Percentiles rank a stretch among this genome's conserved stretches.
Conservation (phyloP, 306 rosid genomes). For the Phaseolus lunatus region DNA sequence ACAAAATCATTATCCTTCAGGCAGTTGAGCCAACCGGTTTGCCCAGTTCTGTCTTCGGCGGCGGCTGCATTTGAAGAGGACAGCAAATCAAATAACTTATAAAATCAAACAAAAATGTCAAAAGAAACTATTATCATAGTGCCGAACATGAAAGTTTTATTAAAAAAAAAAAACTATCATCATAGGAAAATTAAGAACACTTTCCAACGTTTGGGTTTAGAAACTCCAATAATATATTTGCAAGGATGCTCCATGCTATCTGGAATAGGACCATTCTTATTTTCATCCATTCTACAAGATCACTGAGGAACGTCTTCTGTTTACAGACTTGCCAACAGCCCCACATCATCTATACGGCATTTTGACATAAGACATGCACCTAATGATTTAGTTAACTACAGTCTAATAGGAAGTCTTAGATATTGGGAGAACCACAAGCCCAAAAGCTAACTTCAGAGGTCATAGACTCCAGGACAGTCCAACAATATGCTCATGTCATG, state of each 20-base stretch:
- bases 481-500: too few relatives aligned
- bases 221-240: constrained; percentile 6
- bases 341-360: background rate
- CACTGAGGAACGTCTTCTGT: background rate
- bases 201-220: background rate
- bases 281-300: background rate
- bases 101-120: constrained; percentile 35
- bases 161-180: background rate
- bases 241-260: constrained; percentile 24
- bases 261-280: constrained; percentile 4
- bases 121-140: background rate
- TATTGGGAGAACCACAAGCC: background rate
- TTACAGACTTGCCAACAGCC: background rate
- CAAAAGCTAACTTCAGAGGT: too few relatives aligned
- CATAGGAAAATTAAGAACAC: background rate
- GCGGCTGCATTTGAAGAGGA: constrained; percentile 56
- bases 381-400: background rate
- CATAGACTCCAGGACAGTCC: too few relatives aligned
- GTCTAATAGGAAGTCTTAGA: background rate
- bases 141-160: too few relatives aligned
- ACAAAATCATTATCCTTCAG: constrained; percentile 47
- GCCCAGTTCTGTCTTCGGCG: constrained; percentile 60
- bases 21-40: constrained; percentile 43
- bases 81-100: constrained; percentile 21
- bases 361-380: background rate